Evolutionary conservation across 768 basidiomycete genomes (phyloP), one percentile per base, ranked within the genome.

Genomic region (Tylopilus vinaceipallidus): DNA sequence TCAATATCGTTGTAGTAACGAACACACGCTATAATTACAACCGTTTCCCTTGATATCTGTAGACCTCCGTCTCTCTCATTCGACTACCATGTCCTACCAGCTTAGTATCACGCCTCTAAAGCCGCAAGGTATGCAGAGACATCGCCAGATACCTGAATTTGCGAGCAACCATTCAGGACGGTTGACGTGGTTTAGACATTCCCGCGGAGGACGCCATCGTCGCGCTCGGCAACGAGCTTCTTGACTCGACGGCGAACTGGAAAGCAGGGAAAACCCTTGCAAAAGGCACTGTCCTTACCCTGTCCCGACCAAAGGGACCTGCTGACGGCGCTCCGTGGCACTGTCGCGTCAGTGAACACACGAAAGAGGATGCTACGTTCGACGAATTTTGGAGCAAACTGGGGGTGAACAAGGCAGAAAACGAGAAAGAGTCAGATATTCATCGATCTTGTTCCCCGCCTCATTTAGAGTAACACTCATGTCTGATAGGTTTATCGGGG

Each of bases 341-440:
- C 58, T 79, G 78, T 62, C 78, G 88, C 20, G 64, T 82, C 50
- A 88, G 86, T 60, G 76, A 79, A 59, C 88, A 91, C 65, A 64
- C 75, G 12, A 60, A 74, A 6, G 72, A 80, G n/a, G 85, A 90
- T 46, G 82, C 76, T 9, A 82, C 83, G 1, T 90, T 91, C 63
- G 83, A 87, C 54, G 77, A 82, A 56, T 70, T 90, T 57, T 90
- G 88, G 88, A 73, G 72, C 33, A 83, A 80, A 57, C 65, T 90
- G 13, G 85, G 82, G 0, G 68, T 68, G 46, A 74, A 87, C 68
- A 88, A 89, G 60, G 77, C 83, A 16, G 65, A 74, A 37, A 80
- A 88, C 47, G 88, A 91, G 70, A 78, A 75, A 63, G 74, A 86
- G 88, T 88, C 50, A 37, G 80, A 57, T 12, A 22, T 22, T 35